A percentile compares a stretch with the other conserved stretches of the same genome.
Evolutionary conservation across 257 asterid genomes (phyloP).

Genomic region (Solanum lycopersicoides): DNA sequence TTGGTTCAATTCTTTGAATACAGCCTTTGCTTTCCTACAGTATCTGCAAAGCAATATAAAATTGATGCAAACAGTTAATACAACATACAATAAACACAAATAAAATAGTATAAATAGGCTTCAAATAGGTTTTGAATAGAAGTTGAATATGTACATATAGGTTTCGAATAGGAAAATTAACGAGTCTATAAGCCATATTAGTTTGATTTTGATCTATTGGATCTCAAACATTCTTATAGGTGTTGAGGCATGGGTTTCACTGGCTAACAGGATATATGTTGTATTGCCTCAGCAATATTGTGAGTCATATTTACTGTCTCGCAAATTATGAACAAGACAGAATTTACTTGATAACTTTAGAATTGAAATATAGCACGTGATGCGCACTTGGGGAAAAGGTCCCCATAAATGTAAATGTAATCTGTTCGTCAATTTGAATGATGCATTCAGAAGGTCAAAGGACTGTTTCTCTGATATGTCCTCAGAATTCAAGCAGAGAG

Average conservation of each 20-base stretch:
- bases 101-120: no score
- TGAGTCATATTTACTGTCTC: not conserved
- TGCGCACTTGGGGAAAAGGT: not conserved
- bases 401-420: not conserved
- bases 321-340: not conserved
- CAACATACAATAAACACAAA: not conserved
- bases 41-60: conserved; percentile 34
- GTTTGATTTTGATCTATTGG: not conserved
- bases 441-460: not conserved
- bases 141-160: not conserved
- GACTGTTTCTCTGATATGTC: not conserved
- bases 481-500: not conserved
- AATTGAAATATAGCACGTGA: not conserved
- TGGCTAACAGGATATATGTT: not conserved
- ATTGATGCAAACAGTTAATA: not conserved
- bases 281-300: not conserved
- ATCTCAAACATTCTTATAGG: not conserved
- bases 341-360: not conserved
- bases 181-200: not conserved
- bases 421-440: not conserved
- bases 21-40: conserved; percentile 87
- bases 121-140: not conserved
- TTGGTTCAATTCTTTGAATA: conserved; percentile 69
- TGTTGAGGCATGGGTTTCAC: not conserved
- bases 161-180: not conserved